A percentile compares a stretch with the other conserved stretches of the same genome.
Evolutionary conservation across 129 eudicot species (phyloP).

Genomic region (Flaveria ramosissima): DNA sequence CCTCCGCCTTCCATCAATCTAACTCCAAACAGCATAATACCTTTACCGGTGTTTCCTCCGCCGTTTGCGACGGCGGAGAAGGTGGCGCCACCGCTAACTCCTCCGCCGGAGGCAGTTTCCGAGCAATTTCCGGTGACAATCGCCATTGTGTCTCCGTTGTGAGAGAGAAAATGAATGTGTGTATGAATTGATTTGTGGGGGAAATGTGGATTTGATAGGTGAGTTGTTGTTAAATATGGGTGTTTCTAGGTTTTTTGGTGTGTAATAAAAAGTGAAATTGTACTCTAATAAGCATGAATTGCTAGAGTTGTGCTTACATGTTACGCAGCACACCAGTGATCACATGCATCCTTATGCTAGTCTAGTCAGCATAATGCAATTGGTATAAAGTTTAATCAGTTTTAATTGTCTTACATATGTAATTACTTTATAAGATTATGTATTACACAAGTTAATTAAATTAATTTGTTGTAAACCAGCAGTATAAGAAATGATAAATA

Average conservation of each 20-base stretch:
- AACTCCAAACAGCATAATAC: conserved; percentile 90
- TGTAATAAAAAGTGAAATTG: conserved; percentile 8
- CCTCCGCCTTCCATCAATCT: conserved; percentile 49
- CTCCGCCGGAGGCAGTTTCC: conserved; percentile 38
- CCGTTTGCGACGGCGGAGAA: conserved; percentile 26
- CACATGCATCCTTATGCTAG: conserved; percentile 8
- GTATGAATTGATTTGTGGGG: conserved; percentile 25
- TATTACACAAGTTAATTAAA: no score
- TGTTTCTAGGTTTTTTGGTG: conserved; percentile 35
- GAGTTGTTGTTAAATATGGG: conserved; percentile 32
- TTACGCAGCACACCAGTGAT: conserved; percentile 33
- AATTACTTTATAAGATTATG: no score
- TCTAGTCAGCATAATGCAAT: not conserved
- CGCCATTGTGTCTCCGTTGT: conserved; percentile 36
- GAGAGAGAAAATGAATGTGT: not conserved
- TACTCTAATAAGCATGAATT: conserved; percentile 22
- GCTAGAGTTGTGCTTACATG: conserved; percentile 30
- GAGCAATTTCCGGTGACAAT: conserved; percentile 41
- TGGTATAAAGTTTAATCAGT: no score
- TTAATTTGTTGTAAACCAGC: no score
- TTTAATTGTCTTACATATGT: no score
- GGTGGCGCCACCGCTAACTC: conserved; percentile 28
- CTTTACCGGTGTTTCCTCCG: conserved; percentile 35
- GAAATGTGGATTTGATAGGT: conserved; percentile 33
- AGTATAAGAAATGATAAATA: no score